phyloP scores from a whole-genome alignment of 441 rosid species.

The Dalechampia spathulata region DNA sequence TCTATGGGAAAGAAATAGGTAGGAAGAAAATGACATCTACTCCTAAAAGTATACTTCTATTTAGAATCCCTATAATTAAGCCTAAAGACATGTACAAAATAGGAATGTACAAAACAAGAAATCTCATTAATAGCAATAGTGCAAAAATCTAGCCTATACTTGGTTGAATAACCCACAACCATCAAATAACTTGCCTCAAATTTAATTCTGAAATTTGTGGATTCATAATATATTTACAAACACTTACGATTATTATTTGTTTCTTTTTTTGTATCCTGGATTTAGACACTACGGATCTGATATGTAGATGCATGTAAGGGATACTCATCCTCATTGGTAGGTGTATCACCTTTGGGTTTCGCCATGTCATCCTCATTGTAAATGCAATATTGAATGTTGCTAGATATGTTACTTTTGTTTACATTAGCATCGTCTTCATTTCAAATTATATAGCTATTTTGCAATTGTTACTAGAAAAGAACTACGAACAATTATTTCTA shows the following conservation, averaged over 20 bases:
- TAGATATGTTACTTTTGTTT: slow-evolving; percentile 7
- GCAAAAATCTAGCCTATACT: not conserved
- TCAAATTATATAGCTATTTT: not conserved
- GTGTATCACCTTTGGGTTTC: not conserved
- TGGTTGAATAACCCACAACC: not conserved
- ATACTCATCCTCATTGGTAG: too few species aligned
- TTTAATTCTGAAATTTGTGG: not conserved
- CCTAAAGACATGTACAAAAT: too few species aligned
- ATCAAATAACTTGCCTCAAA: not conserved
- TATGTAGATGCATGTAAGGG: not conserved
- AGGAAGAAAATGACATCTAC: too few species aligned
- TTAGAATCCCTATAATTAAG: too few species aligned
- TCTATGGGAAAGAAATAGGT: too few species aligned
- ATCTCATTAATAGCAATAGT: not conserved
- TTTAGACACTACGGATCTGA: not conserved
- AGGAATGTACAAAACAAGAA: too few species aligned
- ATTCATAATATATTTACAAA: too few species aligned
- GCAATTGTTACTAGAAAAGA: not conserved
- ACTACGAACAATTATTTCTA: not conserved
- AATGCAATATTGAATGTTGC: not conserved
- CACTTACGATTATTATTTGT: not conserved
- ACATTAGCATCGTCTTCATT: not conserved
- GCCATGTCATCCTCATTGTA: not conserved
- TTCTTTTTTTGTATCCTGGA: too few species aligned
- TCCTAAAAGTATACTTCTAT: too few species aligned